Evolutionary conservation across 495 filamentous ascomycete species (phyloP), one percentile per base, ranked within the genome.

Genomic region (Jackrogersella minutella): DNA sequence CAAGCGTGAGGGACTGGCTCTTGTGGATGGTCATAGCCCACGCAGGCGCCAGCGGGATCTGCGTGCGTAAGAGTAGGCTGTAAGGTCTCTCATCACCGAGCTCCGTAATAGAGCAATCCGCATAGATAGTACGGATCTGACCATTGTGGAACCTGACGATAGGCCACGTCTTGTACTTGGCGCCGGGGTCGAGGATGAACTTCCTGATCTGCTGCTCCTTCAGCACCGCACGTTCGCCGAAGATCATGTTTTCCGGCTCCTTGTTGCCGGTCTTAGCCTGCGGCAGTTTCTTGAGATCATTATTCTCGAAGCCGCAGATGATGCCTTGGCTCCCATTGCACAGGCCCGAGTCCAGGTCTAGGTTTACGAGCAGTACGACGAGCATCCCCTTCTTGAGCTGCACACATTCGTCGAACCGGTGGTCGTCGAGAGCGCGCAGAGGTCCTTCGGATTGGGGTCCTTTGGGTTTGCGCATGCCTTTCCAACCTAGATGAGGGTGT

Each of bases 11-110:
- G 4, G 93, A 93, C 73, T 99, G 94, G 2, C 93, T 90, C 78
- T 97, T 97, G 81, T 99, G 94, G 51, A 97, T 96, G 0, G 89
- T 93, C 46, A 99, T 78, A 10, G 94, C 95, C 93, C 95, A 99
- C 1, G 93, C 95, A 0, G 96, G 81, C 22, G 96, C 93, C 11
- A 99, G 82, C 2, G 94, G 91, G 68, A 93, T 77, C 73, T 93
- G 91, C 84, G 76, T 91, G 88, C 63, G 93, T 87, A 58, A 93
- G 78, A 82, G 93, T 87, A 64, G 85, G 78, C 58, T 91, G 77
- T 62, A 85, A 52, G 81, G 80, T 28, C 68, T 17, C 14, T 72
- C 63, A 33, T 82, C 76, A 3, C 85, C 84, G 0, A 82, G 49
- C 26, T 82, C 78, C 33, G 73, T 77, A 7, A 85, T 59, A 5